These are phyloP conservation scores for Pistacia atlantica DNA, from an alignment of 345 rosid species.

Conservation along the genomic window DNA sequence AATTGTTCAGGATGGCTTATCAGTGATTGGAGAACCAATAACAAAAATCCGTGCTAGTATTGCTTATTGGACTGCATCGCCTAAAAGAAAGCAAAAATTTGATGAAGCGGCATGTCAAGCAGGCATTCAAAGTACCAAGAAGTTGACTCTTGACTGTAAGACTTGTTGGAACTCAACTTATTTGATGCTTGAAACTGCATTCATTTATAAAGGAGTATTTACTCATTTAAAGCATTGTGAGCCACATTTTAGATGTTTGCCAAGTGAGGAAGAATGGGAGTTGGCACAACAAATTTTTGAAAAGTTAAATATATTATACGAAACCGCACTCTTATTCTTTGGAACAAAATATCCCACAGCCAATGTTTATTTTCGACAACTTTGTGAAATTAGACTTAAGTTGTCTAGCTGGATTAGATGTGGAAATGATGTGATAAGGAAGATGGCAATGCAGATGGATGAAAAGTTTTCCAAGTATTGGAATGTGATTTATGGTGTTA, in stretches of 20 bases:
- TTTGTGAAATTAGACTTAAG: not conserved
- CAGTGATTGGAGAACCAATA: not conserved
- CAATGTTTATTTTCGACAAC: slow-evolving; percentile 9
- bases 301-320: slow-evolving; percentile 1
- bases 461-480: slow-evolving; percentile 19
- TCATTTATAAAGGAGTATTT: not conserved
- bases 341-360: not conserved
- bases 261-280: slow-evolving; percentile 1
- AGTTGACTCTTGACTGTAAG: not conserved
- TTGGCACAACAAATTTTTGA: slow-evolving; percentile 1
- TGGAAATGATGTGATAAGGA: not conserved
- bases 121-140: not conserved
- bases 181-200: not conserved
- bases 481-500: not conserved
- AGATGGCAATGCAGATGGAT: not conserved
- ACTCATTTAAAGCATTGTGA: not conserved
- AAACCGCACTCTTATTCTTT: not conserved
- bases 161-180: slow-evolving; percentile 7
- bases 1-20: not conserved
- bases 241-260: not conserved
- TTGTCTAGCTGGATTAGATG: not conserved
- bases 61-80: not conserved
- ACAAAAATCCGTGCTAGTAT: not conserved
- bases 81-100: slow-evolving; percentile 1
- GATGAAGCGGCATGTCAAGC: not conserved